A percentile compares a stretch with the other conserved stretches of the same genome.
Evolutionary conservation across 208 protist species (phyloP).

Genomic region (Herpetomonas muscarum): DNA sequence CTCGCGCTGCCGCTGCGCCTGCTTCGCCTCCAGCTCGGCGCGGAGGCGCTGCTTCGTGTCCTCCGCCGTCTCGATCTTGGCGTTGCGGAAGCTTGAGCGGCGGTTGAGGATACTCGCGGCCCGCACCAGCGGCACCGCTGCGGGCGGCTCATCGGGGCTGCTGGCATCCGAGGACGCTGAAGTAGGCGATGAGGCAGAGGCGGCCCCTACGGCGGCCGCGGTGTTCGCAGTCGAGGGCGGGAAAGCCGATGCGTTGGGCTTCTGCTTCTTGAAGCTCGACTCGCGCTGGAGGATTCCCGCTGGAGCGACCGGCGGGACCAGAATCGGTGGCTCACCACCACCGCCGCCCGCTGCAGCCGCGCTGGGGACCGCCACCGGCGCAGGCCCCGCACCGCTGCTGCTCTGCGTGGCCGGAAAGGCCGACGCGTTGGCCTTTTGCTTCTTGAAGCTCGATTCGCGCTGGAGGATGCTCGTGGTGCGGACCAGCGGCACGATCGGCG

Average conservation of each 20-base stretch:
- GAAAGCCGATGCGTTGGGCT: conserved; percentile 2
- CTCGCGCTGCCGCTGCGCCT: conserved; percentile 10
- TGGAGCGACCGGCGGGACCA: no score
- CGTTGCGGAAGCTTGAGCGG: conserved; percentile 32
- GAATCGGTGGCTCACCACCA: no score
- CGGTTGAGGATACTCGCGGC: conserved; percentile 30
- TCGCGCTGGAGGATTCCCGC: conserved; percentile 20
- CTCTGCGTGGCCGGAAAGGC: not conserved
- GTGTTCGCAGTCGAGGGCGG: not conserved
- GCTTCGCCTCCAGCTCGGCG: conserved; percentile 4
- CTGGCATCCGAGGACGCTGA: not conserved
- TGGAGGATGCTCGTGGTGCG: conserved; percentile 20
- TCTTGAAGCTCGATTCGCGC: conserved; percentile 22
- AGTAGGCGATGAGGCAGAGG: not conserved
- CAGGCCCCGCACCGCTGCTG: not conserved
- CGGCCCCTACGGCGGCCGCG: not conserved
- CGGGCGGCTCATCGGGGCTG: no score
- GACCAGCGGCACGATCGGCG: conserved; percentile 4
- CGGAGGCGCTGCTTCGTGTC: conserved; percentile 4
- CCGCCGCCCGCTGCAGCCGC: no score
- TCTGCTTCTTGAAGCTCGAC: conserved; percentile 25
- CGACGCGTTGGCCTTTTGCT: conserved; percentile 6
- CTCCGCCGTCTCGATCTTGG: not conserved
- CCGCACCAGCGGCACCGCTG: conserved; percentile 16
- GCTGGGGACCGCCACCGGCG: not conserved